Evolutionary conservation across 2,329 filamentous ascomycete species (phyloP).

Genomic region (Helotiales sp.): DNA sequence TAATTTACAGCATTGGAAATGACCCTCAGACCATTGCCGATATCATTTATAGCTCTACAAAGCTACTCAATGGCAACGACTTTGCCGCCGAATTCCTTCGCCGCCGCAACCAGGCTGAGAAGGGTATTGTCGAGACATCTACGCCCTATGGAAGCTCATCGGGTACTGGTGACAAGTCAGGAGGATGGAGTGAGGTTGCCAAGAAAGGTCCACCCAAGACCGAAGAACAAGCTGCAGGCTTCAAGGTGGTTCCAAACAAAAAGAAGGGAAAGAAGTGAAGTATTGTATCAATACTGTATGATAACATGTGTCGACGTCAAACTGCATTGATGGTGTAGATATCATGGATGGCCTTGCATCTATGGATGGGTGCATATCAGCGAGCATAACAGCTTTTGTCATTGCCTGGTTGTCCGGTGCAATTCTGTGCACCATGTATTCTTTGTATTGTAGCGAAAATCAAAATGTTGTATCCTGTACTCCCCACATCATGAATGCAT

Average conservation of each 20-base stretch:
- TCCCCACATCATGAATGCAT: too few species aligned
- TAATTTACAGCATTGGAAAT: conserved; percentile 72
- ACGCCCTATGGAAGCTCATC: conserved; percentile 47
- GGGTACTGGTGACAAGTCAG: conserved; percentile 47
- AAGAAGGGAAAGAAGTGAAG: conserved; percentile 82
- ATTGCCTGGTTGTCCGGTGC: background rate
- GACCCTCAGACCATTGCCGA: conserved; percentile 85
- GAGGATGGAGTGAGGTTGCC: conserved; percentile 95
- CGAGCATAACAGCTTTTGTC: conserved; percentile 10
- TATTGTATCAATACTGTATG: conserved; percentile 27
- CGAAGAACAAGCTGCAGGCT: conserved; percentile 51
- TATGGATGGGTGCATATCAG: conserved; percentile 10
- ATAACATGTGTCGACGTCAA: conserved; percentile 20
- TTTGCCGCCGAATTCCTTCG: conserved; percentile 95
- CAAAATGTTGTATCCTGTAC: background rate
- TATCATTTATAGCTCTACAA: conserved; percentile 81
- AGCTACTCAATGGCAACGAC: conserved; percentile 87
- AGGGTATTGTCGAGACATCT: conserved; percentile 76
- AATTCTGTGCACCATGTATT: background rate
- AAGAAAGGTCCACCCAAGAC: conserved; percentile 72
- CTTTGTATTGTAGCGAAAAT: background rate
- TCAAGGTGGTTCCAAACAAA: conserved; percentile 88
- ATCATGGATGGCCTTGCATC: conserved; percentile 18
- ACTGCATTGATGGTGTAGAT: conserved; percentile 21
- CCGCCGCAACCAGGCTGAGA: conserved; percentile 89